A percentile compares a stretch with the other conserved stretches of the same genome.
phyloP scores from a whole-genome alignment of 163 green algal species.

The Volvox carteri region DNA sequence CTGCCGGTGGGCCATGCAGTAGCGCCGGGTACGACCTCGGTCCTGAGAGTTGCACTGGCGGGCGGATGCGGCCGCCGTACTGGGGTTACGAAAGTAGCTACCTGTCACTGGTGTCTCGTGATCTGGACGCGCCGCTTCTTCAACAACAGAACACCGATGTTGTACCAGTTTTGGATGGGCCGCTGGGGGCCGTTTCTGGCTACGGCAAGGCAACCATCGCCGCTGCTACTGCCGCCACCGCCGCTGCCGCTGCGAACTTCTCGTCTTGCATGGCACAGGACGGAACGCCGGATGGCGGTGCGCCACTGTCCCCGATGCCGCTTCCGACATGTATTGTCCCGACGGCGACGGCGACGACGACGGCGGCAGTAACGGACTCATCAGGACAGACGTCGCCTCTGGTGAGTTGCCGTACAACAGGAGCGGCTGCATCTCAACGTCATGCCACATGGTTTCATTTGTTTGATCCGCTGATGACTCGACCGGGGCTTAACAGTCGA shows the following conservation, averaged over 20 bases:
- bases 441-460: too few relatives aligned
- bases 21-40: neutral
- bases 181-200: neutral
- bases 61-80: neutral
- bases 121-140: neutral
- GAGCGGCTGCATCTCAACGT: too few relatives aligned
- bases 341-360: too few relatives aligned
- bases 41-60: neutral
- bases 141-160: neutral
- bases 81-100: constrained; percentile 43
- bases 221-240: neutral
- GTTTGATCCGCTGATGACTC: too few relatives aligned
- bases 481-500: too few relatives aligned
- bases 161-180: neutral
- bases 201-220: neutral
- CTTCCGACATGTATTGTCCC: too few relatives aligned
- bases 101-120: constrained; percentile 4
- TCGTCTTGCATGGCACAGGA: too few relatives aligned
- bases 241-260: neutral
- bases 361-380: too few relatives aligned
- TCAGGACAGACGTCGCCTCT: too few relatives aligned
- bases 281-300: too few relatives aligned
- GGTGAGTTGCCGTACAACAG: too few relatives aligned
- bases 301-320: too few relatives aligned
- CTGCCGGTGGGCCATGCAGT: neutral